Evolutionary conservation across 371 early-diverging fungal species (phyloP), one percentile per base, ranked within the genome.

Genomic region (Fennellomyces sp.): DNA sequence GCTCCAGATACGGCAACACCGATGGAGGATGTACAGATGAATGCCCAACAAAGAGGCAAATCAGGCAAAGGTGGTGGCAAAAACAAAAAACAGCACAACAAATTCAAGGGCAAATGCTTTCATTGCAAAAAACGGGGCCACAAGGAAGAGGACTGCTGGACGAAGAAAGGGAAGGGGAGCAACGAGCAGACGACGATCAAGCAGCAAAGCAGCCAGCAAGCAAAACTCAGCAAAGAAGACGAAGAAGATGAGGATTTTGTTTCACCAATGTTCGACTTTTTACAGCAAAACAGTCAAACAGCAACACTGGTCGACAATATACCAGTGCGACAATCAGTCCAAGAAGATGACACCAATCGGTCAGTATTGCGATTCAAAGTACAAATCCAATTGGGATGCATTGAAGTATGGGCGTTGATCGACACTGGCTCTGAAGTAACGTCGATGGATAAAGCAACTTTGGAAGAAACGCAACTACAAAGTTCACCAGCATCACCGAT

Each of bases 401-500:
- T 17, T 11, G 19, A 45, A 45, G n/a, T 45, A 6, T 7, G n/a
- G 7, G 45, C 45, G 6, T 23, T 45, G 19, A n/a, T 45, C 6
- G 45, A 45, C n/a, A 45, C 45, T 7, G 45, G 45, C n/a, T 15
- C 45, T 6, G 45, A 45, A 45, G 23, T 45, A n/a, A 45, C 45
- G 17, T 10, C 45, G 7, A 45, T 45, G 5, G 45, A 45, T n/a
- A 7, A 23, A 45, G 45, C 45, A 45, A 45, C 45, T 11, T 7
- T 45, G 7, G 6, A 45, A 23, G 10, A 45, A 45, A 7, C 45
- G 5, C 19, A 23, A 15, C 45, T 45, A 15, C 17, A 5, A 17
- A 45, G 6, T 6, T 11, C 7, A 45, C 6, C 45, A 17, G 45
- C 45, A 23, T 17, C 45, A 45, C 45, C n/a, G 7, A 10, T 45